phyloP scores from a whole-genome alignment of 768 basidiomycete genomes.

The Leccinellum luteum region DNA sequence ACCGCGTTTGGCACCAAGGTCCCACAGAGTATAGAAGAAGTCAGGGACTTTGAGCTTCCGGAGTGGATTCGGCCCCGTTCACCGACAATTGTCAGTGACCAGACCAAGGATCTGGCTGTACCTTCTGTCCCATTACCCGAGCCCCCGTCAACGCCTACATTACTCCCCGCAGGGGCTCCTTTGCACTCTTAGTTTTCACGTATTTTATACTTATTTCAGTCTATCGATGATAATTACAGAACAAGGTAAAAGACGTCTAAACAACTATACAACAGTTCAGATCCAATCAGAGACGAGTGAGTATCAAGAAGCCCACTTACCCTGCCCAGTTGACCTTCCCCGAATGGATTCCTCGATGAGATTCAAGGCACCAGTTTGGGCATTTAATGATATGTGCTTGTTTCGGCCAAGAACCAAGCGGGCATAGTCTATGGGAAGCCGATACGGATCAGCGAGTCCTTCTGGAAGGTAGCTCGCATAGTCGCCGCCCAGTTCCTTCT shows the following conservation, averaged over 20 bases:
- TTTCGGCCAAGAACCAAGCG: constrained; percentile 41
- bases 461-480: constrained; percentile 46
- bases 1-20: constrained; percentile 61
- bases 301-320: constrained; percentile 6
- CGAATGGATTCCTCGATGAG: constrained; percentile 32
- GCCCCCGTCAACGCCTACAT: constrained; percentile 7
- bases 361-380: constrained; percentile 39
- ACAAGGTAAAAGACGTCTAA: constrained; percentile 7
- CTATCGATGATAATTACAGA: neutral
- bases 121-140: constrained; percentile 3
- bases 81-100: constrained; percentile 13
- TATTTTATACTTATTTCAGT: constrained; percentile 33
- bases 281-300: neutral
- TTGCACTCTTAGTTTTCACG: constrained; percentile 13
- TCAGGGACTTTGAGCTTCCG: constrained; percentile 57
- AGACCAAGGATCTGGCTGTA: constrained; percentile 1
- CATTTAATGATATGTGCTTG: constrained; percentile 39
- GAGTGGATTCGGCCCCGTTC: constrained; percentile 42
- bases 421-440: constrained; percentile 41
- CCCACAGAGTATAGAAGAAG: constrained; percentile 45
- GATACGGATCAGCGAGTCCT: constrained; percentile 27
- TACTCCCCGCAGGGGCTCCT: constrained; percentile 8
- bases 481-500: constrained; percentile 46
- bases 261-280: constrained; percentile 4
- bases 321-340: constrained; percentile 6